Conservation (phyloP, 2,329 filamentous ascomycete genomes). For the Fusarium chlamydosporum region DNA sequence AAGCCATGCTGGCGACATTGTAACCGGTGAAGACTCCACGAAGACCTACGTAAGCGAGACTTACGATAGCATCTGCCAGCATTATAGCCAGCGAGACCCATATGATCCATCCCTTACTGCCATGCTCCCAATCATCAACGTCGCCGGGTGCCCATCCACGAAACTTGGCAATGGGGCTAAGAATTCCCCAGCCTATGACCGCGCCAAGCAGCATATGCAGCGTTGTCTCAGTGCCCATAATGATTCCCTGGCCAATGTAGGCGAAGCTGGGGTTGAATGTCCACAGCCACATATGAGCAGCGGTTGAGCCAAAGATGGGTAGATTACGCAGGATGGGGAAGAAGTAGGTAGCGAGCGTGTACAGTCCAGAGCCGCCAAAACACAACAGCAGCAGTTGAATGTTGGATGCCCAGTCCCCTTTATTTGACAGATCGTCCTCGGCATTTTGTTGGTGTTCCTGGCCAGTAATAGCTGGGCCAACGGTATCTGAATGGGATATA, state of each 20-base stretch:
- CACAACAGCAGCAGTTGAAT: slow-evolving; percentile 69
- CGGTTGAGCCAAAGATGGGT: slow-evolving; percentile 83
- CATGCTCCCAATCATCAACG: slow-evolving; percentile 89
- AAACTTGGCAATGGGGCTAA: slow-evolving; percentile 89
- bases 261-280: slow-evolving; percentile 96
- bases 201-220: slow-evolving; percentile 96
- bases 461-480: slow-evolving; percentile 46
- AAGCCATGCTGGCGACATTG: slow-evolving; percentile 4
- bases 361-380: slow-evolving; percentile 71
- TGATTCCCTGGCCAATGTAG: slow-evolving; percentile 96
- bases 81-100: slow-evolving; percentile 98
- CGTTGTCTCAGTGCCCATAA: slow-evolving; percentile 97
- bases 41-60: slow-evolving; percentile 81
- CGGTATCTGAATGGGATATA: slow-evolving; percentile 37
- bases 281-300: slow-evolving; percentile 91
- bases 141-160: slow-evolving; percentile 90
- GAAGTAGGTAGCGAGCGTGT: slow-evolving; percentile 91
- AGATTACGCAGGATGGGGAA: slow-evolving; percentile 85
- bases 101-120: slow-evolving; percentile 98
- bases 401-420: slow-evolving; percentile 61
- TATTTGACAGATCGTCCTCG: slow-evolving; percentile 27
- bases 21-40: slow-evolving; percentile 65
- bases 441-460: slow-evolving; percentile 56
- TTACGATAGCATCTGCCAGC: slow-evolving; percentile 93
- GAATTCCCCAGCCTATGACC: slow-evolving; percentile 87